These are phyloP conservation scores for Alloteropsis semialata DNA, from an alignment of 176 grass and related monocot species.

Conservation along the genomic window DNA sequence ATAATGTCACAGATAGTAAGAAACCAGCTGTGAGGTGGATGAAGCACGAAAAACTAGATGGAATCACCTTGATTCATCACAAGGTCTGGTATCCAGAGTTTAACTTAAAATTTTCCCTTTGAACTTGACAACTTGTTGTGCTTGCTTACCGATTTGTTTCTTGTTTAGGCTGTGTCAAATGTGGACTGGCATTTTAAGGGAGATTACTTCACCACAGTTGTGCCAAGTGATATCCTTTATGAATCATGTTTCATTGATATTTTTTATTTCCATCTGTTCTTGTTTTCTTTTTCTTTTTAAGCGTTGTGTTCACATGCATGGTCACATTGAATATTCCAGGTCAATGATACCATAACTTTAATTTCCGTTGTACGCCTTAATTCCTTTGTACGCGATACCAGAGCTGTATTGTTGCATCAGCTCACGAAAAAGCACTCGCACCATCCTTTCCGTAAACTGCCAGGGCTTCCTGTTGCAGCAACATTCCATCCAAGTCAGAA, in stretches of 20 bases:
- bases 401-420: slow-evolving; percentile 82
- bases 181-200: slow-evolving; percentile 98
- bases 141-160: slow-evolving; percentile 33
- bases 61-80: slow-evolving; percentile 77
- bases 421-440: slow-evolving; percentile 84
- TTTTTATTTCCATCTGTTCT: slow-evolving; percentile 3
- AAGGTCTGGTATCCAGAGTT: slow-evolving; percentile 52
- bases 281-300: background rate
- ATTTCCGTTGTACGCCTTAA: slow-evolving; percentile 56
- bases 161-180: slow-evolving; percentile 74
- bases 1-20: slow-evolving; percentile 56
- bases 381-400: slow-evolving; percentile 74
- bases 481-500: slow-evolving; percentile 85
- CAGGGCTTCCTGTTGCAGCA: slow-evolving; percentile 76
- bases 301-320: slow-evolving; percentile 6
- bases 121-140: background rate
- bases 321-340: background rate
- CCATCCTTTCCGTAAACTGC: slow-evolving; percentile 85
- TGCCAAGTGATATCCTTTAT: slow-evolving; percentile 96
- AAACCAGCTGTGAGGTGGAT: slow-evolving; percentile 81
- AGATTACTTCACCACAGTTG: slow-evolving; percentile 94
- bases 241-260: background rate
- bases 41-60: slow-evolving; percentile 70
- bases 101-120: background rate
- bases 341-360: background rate